Conservation (phyloP, 192 early-diverging fungal species). For the Coemansia sp. region DNA sequence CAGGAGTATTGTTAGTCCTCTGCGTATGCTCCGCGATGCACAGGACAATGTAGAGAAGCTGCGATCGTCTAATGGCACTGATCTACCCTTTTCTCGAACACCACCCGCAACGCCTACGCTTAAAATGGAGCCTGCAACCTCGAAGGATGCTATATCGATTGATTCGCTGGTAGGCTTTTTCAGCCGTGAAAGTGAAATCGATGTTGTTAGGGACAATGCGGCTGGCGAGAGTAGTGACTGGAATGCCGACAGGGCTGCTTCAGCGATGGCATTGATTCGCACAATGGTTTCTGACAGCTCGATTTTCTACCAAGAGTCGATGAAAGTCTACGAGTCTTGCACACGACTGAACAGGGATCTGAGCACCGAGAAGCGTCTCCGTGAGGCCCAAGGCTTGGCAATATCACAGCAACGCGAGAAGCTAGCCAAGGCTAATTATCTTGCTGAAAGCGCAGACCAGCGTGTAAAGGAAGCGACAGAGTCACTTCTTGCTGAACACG, state of each 20-base stretch:
- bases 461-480: slow-evolving; percentile 34
- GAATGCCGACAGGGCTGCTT: slow-evolving; percentile 16
- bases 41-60: slow-evolving; percentile 33
- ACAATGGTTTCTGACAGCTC: slow-evolving; percentile 30
- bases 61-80: slow-evolving; percentile 3
- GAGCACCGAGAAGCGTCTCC: slow-evolving; percentile 47
- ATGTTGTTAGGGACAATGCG: neutral
- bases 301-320: slow-evolving; percentile 23
- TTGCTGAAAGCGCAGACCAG: slow-evolving; percentile 42
- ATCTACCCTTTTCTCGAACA: slow-evolving; percentile 13
- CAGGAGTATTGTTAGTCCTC: slow-evolving; percentile 15
- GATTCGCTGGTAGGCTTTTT: slow-evolving; percentile 17
- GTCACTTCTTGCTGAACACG: slow-evolving; percentile 21
- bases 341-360: slow-evolving; percentile 31
- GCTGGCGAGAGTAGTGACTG: neutral
- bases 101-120: slow-evolving; percentile 43
- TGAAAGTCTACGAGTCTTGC: slow-evolving; percentile 24
- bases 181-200: neutral
- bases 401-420: slow-evolving; percentile 53
- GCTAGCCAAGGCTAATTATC: slow-evolving; percentile 24
- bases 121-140: slow-evolving; percentile 2
- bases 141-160: slow-evolving; percentile 7
- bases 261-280: slow-evolving; percentile 31
- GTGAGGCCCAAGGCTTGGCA: slow-evolving; percentile 50
- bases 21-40: slow-evolving; percentile 30